Evolutionary conservation across 352 stramenopile species (phyloP).

Genomic region (Globisporangium camurandrum): DNA sequence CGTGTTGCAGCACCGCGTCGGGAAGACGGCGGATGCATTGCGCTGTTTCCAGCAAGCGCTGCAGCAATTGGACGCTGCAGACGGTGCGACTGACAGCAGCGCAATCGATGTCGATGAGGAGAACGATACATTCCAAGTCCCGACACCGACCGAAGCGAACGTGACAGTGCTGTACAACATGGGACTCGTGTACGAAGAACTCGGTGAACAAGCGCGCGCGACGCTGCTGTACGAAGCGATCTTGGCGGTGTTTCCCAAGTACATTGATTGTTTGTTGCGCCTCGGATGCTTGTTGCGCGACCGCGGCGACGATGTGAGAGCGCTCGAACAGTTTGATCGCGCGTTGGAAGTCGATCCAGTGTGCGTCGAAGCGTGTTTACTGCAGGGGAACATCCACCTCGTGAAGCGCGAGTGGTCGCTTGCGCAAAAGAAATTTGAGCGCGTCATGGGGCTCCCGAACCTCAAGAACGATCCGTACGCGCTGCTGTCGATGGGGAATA

Average conservation of each 20-base stretch:
- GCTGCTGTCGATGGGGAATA: slow-evolving; percentile 95
- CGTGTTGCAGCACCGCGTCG: slow-evolving; percentile 73
- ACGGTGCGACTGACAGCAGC: slow-evolving; percentile 22
- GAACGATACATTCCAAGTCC: slow-evolving; percentile 21
- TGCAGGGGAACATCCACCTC: slow-evolving; percentile 95
- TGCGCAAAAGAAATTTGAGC: slow-evolving; percentile 91
- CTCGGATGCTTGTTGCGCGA: slow-evolving; percentile 93
- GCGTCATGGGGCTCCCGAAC: slow-evolving; percentile 92
- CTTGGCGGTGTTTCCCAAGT: slow-evolving; percentile 88
- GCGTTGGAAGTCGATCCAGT: slow-evolving; percentile 88
- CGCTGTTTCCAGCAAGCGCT: slow-evolving; percentile 86
- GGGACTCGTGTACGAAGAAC: slow-evolving; percentile 90
- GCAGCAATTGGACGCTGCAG: slow-evolving; percentile 37
- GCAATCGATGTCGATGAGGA: slow-evolving; percentile 16
- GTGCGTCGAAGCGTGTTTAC: slow-evolving; percentile 88
- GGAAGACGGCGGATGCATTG: slow-evolving; percentile 87
- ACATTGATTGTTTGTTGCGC: slow-evolving; percentile 92
- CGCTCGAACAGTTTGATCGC: slow-evolving; percentile 90
- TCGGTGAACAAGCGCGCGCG: slow-evolving; percentile 85
- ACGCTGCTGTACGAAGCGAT: slow-evolving; percentile 93
- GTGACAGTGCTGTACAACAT: slow-evolving; percentile 96
- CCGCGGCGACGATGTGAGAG: slow-evolving; percentile 86
- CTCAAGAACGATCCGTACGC: slow-evolving; percentile 95
- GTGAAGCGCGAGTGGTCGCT: slow-evolving; percentile 93
- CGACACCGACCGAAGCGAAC: slow-evolving; percentile 65